Evolutionary conservation across 2,329 filamentous ascomycete species (phyloP).

Genomic region (Ascocoryne sarcoides): DNA sequence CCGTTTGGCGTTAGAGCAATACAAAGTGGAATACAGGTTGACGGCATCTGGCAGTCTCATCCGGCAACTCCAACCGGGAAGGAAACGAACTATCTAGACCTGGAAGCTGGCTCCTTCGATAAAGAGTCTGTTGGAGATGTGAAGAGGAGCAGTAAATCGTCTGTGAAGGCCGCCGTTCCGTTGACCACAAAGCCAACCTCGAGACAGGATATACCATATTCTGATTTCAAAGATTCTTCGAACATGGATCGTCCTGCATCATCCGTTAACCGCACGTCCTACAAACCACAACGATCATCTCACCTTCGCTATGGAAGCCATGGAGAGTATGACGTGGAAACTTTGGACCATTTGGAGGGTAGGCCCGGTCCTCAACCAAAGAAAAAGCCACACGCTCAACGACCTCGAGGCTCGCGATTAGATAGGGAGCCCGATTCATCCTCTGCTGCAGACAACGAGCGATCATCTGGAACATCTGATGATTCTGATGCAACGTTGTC

Average conservation of each 20-base stretch:
- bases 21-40: slow-evolving; percentile 72
- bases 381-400: slow-evolving; percentile 15
- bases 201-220: slow-evolving; percentile 5
- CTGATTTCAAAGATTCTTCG: not conserved
- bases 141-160: no score
- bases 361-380: slow-evolving; percentile 5
- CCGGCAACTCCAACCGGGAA: slow-evolving; percentile 20
- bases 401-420: slow-evolving; percentile 10
- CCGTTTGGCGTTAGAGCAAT: slow-evolving; percentile 84
- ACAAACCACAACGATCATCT: slow-evolving; percentile 29
- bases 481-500: slow-evolving; percentile 25
- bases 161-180: slow-evolving; percentile 1
- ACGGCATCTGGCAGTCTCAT: slow-evolving; percentile 65
- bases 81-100: slow-evolving; percentile 12
- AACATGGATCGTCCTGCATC: slow-evolving; percentile 3
- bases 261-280: slow-evolving; percentile 15
- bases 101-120: not conserved
- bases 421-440: slow-evolving; percentile 15
- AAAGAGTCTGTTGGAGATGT: not conserved
- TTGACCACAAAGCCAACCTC: slow-evolving; percentile 4
- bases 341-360: slow-evolving; percentile 22
- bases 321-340: slow-evolving; percentile 22
- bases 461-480: slow-evolving; percentile 22
- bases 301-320: slow-evolving; percentile 26
- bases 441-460: slow-evolving; percentile 25